A percentile compares a stretch with the other conserved stretches of the same genome.
Evolutionary conservation across 1,284 basidiomycete genomes (phyloP).

Genomic region (Boletellus dicymbophilus): DNA sequence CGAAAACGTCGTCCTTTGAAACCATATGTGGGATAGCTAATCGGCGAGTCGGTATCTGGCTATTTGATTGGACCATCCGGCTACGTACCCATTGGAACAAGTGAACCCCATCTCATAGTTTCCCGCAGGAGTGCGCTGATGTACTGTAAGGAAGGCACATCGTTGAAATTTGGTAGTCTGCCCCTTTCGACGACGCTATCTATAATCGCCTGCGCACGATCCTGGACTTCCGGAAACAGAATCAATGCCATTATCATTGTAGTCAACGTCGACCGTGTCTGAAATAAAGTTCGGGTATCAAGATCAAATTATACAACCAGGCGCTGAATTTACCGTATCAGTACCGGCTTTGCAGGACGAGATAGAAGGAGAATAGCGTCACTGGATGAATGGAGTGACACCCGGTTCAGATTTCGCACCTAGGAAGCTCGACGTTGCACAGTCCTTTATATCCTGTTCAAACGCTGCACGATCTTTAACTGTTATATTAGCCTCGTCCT

Average conservation of each 20-base stretch:
- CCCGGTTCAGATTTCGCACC: slow-evolving; percentile 9
- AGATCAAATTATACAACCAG: background rate
- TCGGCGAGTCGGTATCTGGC: background rate
- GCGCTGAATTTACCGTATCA: slow-evolving; percentile 19
- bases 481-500: background rate
- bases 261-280: slow-evolving; percentile 27
- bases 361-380: background rate
- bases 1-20: slow-evolving; percentile 26
- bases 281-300: background rate
- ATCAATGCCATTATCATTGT: slow-evolving; percentile 24
- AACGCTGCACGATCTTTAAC: slow-evolving; percentile 1
- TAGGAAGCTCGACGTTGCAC: slow-evolving; percentile 18
- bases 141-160: slow-evolving; percentile 24
- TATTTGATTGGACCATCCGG: background rate
- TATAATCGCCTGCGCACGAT: slow-evolving; percentile 23
- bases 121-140: slow-evolving; percentile 30
- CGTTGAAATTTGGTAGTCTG: slow-evolving; percentile 23
- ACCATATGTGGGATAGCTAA: slow-evolving; percentile 24
- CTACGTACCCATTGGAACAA: slow-evolving; percentile 26
- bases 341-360: slow-evolving; percentile 23
- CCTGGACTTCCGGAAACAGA: slow-evolving; percentile 26
- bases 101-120: slow-evolving; percentile 24
- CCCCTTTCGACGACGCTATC: slow-evolving; percentile 25
- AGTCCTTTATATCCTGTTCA: slow-evolving; percentile 22
- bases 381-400: background rate